These are phyloP conservation scores for Didymella glomerata DNA, from an alignment of 2,329 filamentous ascomycete species.

Conservation along the genomic window DNA sequence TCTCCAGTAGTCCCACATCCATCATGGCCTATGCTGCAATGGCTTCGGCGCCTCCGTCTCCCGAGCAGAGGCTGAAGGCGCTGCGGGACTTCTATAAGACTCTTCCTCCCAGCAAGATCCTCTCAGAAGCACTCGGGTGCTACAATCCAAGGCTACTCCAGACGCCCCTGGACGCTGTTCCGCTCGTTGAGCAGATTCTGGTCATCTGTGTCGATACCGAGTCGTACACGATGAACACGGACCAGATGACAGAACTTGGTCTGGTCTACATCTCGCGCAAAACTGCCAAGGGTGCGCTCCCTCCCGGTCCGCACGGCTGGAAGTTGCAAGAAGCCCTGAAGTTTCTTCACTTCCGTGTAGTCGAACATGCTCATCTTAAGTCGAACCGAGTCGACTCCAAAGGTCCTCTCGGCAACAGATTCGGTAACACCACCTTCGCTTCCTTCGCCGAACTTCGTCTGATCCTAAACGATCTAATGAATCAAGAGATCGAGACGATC, in stretches of 20 bases:
- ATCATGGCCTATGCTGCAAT: background rate
- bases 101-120: background rate
- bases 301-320: constrained; percentile 26
- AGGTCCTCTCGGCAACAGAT: constrained; percentile 33
- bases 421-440: constrained; percentile 33
- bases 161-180: background rate
- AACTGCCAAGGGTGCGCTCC: constrained; percentile 4
- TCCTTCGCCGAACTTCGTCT: constrained; percentile 21
- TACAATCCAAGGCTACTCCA: background rate
- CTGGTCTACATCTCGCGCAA: constrained; percentile 22
- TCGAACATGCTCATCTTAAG: constrained; percentile 31
- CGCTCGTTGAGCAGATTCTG: constrained; percentile 25
- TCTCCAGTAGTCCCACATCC: background rate
- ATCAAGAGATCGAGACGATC: constrained; percentile 19
- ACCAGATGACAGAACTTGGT: constrained; percentile 36
- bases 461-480: constrained; percentile 26
- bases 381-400: constrained; percentile 15
- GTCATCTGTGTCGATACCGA: constrained; percentile 38
- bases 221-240: constrained; percentile 32
- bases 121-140: background rate
- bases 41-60: background rate
- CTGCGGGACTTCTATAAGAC: background rate
- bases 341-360: constrained; percentile 35
- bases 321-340: constrained; percentile 30
- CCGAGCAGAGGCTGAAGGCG: background rate